phyloP scores from a whole-genome alignment of 208 protist species.

The Wallacemonas collosoma region DNA sequence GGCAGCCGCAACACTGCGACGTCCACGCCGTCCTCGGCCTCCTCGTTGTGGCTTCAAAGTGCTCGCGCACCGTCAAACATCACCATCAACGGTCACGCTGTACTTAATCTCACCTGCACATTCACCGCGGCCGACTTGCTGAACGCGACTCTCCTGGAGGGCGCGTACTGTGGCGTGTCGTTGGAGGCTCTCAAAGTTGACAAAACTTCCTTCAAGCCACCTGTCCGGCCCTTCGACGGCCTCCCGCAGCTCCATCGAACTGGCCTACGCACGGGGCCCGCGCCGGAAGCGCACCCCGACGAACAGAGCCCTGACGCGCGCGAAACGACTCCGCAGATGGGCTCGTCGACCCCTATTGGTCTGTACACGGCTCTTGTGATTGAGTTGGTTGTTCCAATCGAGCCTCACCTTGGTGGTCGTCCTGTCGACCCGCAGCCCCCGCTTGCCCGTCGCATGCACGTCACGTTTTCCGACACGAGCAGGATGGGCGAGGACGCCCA shows the following conservation, averaged over 20 bases:
- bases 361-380: constrained; percentile 3
- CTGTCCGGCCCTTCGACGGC: not conserved
- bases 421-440: not conserved
- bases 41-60: constrained; percentile 1
- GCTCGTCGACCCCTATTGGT: not conserved
- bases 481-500: no score
- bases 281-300: no score
- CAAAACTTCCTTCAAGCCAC: not conserved
- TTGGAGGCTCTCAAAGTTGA: constrained; percentile 26
- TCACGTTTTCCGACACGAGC: not conserved
- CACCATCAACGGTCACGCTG: not conserved
- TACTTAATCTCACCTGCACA: constrained; percentile 39
- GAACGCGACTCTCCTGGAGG: constrained; percentile 12
- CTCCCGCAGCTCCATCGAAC: not conserved
- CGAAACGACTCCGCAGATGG: no score
- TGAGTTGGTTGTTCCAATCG: constrained; percentile 7
- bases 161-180: constrained; percentile 36
- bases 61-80: not conserved
- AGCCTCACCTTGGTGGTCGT: not conserved
- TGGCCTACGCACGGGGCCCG: no score
- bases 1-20: no score
- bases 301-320: no score
- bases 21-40: not conserved
- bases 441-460: not conserved
- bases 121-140: constrained; percentile 18